Evolutionary conservation across 352 stramenopile genomes (phyloP), one percentile per base, ranked within the genome.

Genomic region (Pythium sukuiense): DNA sequence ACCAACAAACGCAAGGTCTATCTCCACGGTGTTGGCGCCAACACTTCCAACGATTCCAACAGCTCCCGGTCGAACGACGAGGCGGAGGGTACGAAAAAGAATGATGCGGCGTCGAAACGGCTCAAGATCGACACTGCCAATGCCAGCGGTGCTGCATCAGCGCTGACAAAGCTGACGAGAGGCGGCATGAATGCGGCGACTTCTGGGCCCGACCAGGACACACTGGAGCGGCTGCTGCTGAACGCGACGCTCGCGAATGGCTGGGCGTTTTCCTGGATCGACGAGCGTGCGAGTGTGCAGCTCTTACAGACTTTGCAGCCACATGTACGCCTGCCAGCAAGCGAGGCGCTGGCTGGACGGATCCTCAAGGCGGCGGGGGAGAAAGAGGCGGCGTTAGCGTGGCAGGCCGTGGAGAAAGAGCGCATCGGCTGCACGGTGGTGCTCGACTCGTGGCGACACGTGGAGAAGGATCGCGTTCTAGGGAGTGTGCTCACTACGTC

Each of bases 221-320:
- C 41, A 27, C 52, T 71, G 14, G 65, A 71, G 53, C 58, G 65
- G 8, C 39, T 72, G 53, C 46, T 67, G 53, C 54, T 72, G 26
- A 61, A 64, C 32, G 65, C 65, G 43, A 72, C 65, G 39, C 49
- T 72, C 1, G 53, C 59, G 24, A 72, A 72, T 52, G 54, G 55
- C 32, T 72, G 65, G 65, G 9, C 27, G 6, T 72, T 72, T 48
- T 39, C 59, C 30, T 72, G 65, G 65, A 55, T 72, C 18, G 59
- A 72, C n/a, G 12, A 56, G n/a, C 65, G 54, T 37, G 65, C 65
- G 35, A 72, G 65, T 49, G 13, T 39, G 27, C 53, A 67, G 37
- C 45, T 72, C 13, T 29, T 72, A 0, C 65, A 72, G 59, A 29
- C 55, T 8, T 39, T 67, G 52, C 46, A 61, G 16, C 54, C 65